Base-by-base conservation (phyloP, 345 rosid species). In the Microcos paniculata region DNA sequence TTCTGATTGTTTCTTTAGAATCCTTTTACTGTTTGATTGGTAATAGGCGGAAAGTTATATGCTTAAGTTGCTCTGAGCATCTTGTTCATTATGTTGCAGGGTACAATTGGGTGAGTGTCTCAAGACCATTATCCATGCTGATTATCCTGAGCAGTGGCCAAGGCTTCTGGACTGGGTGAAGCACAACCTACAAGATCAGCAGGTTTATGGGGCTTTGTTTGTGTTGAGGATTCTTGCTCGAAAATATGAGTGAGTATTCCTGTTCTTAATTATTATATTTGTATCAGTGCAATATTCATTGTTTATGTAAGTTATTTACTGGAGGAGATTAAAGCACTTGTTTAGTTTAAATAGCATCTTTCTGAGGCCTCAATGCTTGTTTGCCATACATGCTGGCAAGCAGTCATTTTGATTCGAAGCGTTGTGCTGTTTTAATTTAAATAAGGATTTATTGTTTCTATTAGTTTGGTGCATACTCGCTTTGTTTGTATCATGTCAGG, bases 81-180 rank as follows among this genome's bases (percentile, higher is more conserved):
- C 45, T 23, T 56, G n/a, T 45, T 1, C 6, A 45, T 52, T 62
- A 6, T 80, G 5, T 46, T 70, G 38, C 83, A 96, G 99, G 86
- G 94, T 90, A 48, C 99, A 96, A 82, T 79, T 96, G 85, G 99
- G 99, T 46, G 99, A 96, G 85, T 90, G 96, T 86, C 91, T 96
- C 51, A 96, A 96, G 86, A 96, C 98, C 12, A 88, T 96, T 66
- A 89, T 96, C 33, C 94, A 91, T 80, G 89, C 94, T 62, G 99
- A 96, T 87, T 96, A 96, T 82, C 99, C 99, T 0, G 99, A 96
- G 85, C 98, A 94, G 84, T 96, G 99, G 99, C 97, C 98, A 1
- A 91, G 74, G 58, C 97, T 96, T 72, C 90, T 96, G 48, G 98
- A 92, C 59, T 96, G 99, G 99, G 90, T 96, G 75, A 91, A 94